Evolutionary conservation across 1,284 basidiomycete genomes (phyloP).

Genomic region (Porogramme epimiltina): DNA sequence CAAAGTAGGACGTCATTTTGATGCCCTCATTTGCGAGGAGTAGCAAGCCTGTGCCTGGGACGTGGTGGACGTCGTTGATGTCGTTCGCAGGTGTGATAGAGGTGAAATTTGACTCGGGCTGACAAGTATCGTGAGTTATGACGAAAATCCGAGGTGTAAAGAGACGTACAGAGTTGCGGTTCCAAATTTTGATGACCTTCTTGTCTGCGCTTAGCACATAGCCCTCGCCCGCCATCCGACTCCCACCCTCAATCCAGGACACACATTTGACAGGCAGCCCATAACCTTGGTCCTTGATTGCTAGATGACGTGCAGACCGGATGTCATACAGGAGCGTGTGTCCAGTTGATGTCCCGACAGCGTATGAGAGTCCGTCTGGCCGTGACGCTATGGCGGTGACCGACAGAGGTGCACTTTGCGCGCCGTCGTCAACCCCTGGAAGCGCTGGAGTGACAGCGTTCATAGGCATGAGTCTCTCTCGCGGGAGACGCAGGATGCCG

Average conservation of each 20-base stretch:
- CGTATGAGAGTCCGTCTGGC: constrained; percentile 89
- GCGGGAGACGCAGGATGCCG: constrained; percentile 79
- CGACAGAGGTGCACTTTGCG: constrained; percentile 44
- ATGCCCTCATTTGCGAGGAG: constrained; percentile 93
- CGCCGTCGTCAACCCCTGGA: constrained; percentile 45
- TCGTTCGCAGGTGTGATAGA: constrained; percentile 91
- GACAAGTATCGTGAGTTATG: constrained; percentile 11
- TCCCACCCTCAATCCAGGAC: constrained; percentile 88
- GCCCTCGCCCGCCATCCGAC: constrained; percentile 82
- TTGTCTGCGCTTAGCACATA: constrained; percentile 89
- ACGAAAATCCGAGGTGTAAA: constrained; percentile 31
- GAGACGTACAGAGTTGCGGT: constrained; percentile 66
- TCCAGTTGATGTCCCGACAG: constrained; percentile 92
- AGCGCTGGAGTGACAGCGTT: constrained; percentile 39
- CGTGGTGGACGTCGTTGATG: constrained; percentile 87
- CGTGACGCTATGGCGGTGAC: constrained; percentile 87
- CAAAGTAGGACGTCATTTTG: constrained; percentile 89
- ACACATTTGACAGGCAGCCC: constrained; percentile 89
- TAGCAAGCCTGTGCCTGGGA: constrained; percentile 83
- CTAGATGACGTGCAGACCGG: constrained; percentile 82
- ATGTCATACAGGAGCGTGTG: constrained; percentile 96
- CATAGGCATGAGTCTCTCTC: constrained; percentile 54
- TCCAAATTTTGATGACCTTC: constrained; percentile 97
- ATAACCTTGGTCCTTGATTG: constrained; percentile 96
- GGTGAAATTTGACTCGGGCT: constrained; percentile 89